Percentiles rank a stretch among this genome's conserved stretches.
phyloP scores from a whole-genome alignment of 257 asterid genomes.

The Apocynum venetum region DNA sequence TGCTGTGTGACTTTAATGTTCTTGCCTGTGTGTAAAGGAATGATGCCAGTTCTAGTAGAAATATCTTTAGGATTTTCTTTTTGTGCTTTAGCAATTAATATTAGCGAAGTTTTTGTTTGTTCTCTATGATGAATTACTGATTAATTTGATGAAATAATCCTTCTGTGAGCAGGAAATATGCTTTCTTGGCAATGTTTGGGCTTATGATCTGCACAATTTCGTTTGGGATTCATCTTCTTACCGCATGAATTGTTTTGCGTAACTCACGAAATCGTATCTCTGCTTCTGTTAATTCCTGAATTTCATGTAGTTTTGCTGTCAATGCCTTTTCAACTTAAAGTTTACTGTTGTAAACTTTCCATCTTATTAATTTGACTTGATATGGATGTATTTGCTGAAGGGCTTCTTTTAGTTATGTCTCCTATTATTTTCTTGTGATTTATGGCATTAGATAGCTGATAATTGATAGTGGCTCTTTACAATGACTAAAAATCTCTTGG shows the following conservation, averaged over 20 bases:
- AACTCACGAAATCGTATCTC: neutral
- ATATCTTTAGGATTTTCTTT: neutral
- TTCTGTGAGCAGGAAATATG: slow-evolving; percentile 57
- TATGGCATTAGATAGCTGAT: too few species aligned
- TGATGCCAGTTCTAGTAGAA: neutral
- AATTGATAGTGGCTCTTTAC: too few species aligned
- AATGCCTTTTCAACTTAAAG: neutral
- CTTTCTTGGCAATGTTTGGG: slow-evolving; percentile 48
- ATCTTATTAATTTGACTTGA: neutral
- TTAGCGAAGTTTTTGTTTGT: neutral
- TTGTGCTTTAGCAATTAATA: neutral
- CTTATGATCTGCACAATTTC: slow-evolving; percentile 57
- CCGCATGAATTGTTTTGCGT: slow-evolving; percentile 20
- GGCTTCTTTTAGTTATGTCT: neutral
- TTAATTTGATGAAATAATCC: neutral
- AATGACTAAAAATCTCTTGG: too few species aligned
- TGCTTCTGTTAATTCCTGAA: neutral
- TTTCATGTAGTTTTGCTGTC: neutral
- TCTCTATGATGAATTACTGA: neutral
- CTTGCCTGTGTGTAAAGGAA: neutral
- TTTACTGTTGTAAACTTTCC: neutral
- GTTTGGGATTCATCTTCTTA: slow-evolving; percentile 49
- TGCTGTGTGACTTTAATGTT: neutral
- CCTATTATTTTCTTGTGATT: too few species aligned
- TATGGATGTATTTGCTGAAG: neutral